Evolutionary conservation across 768 basidiomycete genomes (phyloP), one percentile per base, ranked within the genome.

Genomic region (Boletus sensibilis): DNA sequence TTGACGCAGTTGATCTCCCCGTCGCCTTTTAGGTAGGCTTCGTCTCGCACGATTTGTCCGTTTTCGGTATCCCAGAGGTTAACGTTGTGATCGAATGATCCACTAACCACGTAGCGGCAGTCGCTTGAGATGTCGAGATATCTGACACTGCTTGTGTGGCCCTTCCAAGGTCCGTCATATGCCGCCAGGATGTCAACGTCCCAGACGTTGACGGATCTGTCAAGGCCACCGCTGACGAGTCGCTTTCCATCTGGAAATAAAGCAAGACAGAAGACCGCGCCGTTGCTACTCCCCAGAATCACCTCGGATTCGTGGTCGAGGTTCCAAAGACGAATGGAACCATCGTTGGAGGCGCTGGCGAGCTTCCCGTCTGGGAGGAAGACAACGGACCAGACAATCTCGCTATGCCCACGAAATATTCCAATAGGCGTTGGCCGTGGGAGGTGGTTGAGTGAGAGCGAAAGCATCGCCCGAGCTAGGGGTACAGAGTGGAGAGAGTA

Each of bases 21-120:
- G 41, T 70, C 68, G 11, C 60, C 67, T 14, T 48, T 59, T 27
- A 68, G 63, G 58, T 39, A 53, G 39, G 57, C 39, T 52, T 68
- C 55, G 48, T 68, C 56, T 57, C 59, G 63, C 51, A 68, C 60
- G 52, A 68, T 39, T 46, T 44, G 50, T 51, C 69, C 67, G 33
- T 48, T 69, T 64, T 58, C 52, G 52, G 68, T 65, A 58, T 71
- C 60, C 69, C 69, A 69, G 43, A 69, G 12, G 62, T 66, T 71
- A 34, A 71, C 44, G 20, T 60, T 69, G 63, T 68, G 66, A 69
- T 69, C 68, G 55, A 70, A 68, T 45, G 69, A 69, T 58, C 68
- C 68, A 35, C 69, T 69, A 6, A 51, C 60, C 35, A 68, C 20
- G 68, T 68, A 68, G 52, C 63, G 66, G 40, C 66, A 59, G 65